Percentiles rank a stretch among this genome's conserved stretches.
Evolutionary conservation across 306 rosid species (phyloP).

Genomic region (Ziziphus jujuba): DNA sequence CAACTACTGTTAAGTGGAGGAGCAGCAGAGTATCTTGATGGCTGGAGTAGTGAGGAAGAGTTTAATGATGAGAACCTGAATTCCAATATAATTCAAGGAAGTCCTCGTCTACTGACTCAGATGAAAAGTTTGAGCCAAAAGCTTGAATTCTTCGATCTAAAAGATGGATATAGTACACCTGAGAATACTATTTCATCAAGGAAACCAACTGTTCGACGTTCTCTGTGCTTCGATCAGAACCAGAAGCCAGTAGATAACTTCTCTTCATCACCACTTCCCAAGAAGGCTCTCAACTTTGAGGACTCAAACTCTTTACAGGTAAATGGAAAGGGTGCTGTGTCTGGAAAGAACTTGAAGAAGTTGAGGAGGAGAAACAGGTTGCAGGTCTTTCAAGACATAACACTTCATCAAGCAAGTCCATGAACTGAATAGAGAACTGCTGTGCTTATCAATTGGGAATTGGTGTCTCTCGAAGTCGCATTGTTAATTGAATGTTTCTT

Average conservation of each 20-base stretch:
- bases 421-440: constrained; percentile 14
- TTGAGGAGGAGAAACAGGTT: constrained; percentile 51
- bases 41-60: constrained; percentile 28
- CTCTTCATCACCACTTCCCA: constrained; percentile 34
- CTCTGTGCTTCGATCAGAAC: constrained; percentile 47
- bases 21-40: constrained; percentile 20
- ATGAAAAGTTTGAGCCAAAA: constrained; percentile 36
- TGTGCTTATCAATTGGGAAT: neutral
- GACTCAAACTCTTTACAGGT: constrained; percentile 6
- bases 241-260: constrained; percentile 24
- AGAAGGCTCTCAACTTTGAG: constrained; percentile 31
- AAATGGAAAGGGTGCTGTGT: constrained; percentile 27
- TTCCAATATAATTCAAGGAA: constrained; percentile 47
- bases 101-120: constrained; percentile 34
- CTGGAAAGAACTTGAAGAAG: constrained; percentile 27
- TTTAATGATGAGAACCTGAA: constrained; percentile 56
- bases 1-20: constrained; percentile 22
- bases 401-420: constrained; percentile 34
- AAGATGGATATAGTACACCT: constrained; percentile 24
- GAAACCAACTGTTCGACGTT: constrained; percentile 53
- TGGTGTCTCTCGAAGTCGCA: too few species aligned
- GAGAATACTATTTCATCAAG: constrained; percentile 36
- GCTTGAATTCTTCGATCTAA: constrained; percentile 36
- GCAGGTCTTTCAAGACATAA: constrained; percentile 57
- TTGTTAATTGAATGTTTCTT: too few species aligned